Percentiles rank a stretch among this genome's conserved stretches.
Conservation (phyloP, 371 early-diverging fungal genomes). For the Rhizopus sp. region DNA sequence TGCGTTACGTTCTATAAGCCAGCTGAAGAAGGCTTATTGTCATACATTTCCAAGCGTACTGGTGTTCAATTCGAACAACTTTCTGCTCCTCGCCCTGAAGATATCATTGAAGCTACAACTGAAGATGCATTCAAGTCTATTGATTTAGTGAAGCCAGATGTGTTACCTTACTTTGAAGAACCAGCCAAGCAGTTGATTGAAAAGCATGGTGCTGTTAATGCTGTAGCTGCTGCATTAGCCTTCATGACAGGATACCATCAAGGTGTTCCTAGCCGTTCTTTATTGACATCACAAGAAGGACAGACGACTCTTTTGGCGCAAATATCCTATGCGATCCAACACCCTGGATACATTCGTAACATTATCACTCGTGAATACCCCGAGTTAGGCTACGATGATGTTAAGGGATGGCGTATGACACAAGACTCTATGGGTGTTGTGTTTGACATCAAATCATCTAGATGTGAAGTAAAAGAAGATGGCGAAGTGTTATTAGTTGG, state of each 20-base stretch:
- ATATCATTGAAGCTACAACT: constrained; percentile 81
- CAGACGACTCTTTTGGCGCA: constrained; percentile 74
- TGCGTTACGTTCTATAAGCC: constrained; percentile 93
- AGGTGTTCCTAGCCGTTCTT: constrained; percentile 78
- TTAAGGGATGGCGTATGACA: constrained; percentile 79
- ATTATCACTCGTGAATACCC: constrained; percentile 74
- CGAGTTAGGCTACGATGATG: constrained; percentile 65
- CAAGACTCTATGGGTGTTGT: constrained; percentile 81
- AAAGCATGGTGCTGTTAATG: constrained; percentile 64
- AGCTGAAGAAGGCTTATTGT: constrained; percentile 75
- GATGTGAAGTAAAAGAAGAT: constrained; percentile 60
- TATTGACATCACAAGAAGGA: constrained; percentile 82
- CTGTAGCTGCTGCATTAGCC: constrained; percentile 83
- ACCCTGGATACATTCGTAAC: constrained; percentile 80
- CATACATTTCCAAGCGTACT: constrained; percentile 73
- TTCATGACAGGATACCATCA: constrained; percentile 81
- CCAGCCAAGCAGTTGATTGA: constrained; percentile 75
- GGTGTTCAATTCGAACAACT: constrained; percentile 80
- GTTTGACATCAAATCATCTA: constrained; percentile 72
- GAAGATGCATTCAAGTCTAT: constrained; percentile 72
- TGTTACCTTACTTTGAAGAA: constrained; percentile 73
- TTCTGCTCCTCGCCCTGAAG: constrained; percentile 86
- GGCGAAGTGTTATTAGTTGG: constrained; percentile 50
- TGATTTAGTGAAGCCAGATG: constrained; percentile 69
- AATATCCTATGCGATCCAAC: constrained; percentile 63